A percentile compares a stretch with the other conserved stretches of the same genome.
phyloP scores from a whole-genome alignment of 1,139 yeast species.

The Tardiomyces blankii region DNA sequence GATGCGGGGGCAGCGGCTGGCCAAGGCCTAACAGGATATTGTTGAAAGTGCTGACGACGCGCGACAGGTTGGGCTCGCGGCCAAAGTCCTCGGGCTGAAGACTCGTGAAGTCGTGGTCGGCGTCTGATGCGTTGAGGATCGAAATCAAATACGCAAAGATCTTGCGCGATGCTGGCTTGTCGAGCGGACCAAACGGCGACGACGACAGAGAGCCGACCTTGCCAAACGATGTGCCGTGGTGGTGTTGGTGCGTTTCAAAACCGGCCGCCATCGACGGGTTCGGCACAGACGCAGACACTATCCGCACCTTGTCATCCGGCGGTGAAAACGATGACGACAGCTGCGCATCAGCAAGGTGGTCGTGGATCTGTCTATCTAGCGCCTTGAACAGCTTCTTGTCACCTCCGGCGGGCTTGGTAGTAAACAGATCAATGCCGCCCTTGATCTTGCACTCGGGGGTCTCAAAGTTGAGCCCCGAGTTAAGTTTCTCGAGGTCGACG shows the following conservation, averaged over 20 bases:
- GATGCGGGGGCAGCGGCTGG: constrained; percentile 42
- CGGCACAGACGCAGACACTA: not conserved
- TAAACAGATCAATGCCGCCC: constrained; percentile 92
- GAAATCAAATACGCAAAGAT: constrained; percentile 87
- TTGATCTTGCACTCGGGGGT: constrained; percentile 77
- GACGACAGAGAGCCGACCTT: constrained; percentile 14
- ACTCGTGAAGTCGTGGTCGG: constrained; percentile 87
- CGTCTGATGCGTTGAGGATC: constrained; percentile 82
- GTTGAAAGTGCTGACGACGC: constrained; percentile 63
- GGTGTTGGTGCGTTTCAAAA: not conserved
- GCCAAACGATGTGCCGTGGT: not conserved
- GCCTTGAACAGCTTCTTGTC: constrained; percentile 84
- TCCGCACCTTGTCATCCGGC: not conserved
- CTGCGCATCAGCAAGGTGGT: constrained; percentile 36
- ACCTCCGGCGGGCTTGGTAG: constrained; percentile 86
- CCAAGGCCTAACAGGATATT: constrained; percentile 75
- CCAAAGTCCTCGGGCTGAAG: constrained; percentile 80
- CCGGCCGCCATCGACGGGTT: not conserved
- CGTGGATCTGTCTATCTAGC: constrained; percentile 70
- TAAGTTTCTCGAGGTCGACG: constrained; percentile 78
- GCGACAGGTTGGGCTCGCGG: constrained; percentile 38
- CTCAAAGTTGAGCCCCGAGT: constrained; percentile 78
- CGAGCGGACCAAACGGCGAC: constrained; percentile 92
- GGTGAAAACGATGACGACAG: not conserved
- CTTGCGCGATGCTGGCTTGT: constrained; percentile 70